phyloP scores from a whole-genome alignment of 495 filamentous ascomycete species.

The Penicillium flavigenum region DNA sequence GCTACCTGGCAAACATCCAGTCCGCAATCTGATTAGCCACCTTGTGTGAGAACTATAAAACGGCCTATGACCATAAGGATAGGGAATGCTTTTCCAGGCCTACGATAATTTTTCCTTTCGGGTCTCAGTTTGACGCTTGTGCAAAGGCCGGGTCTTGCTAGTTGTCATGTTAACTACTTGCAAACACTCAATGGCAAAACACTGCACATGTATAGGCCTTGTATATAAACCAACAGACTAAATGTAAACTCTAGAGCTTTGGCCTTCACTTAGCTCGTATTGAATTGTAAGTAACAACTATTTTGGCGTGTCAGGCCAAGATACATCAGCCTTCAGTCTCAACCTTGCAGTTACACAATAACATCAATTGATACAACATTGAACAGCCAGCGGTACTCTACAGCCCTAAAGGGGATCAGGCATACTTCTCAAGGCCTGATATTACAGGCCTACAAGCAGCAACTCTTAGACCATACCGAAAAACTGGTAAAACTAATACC shows the following conservation, averaged over 20 bases:
- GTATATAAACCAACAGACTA: neutral
- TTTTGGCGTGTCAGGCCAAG: neutral
- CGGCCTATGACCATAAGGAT: no score
- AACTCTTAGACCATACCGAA: neutral
- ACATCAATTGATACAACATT: neutral
- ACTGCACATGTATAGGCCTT: neutral
- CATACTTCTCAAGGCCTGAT: neutral
- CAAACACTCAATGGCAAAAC: neutral
- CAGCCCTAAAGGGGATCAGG: neutral
- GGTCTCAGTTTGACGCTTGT: neutral
- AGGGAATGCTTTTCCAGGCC: neutral
- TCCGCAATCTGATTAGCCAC: no score
- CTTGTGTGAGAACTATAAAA: neutral
- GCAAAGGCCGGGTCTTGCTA: neutral
- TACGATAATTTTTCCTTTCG: neutral
- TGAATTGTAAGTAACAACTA: neutral
- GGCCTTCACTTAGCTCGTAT: neutral
- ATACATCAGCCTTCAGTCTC: neutral
- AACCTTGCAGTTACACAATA: neutral
- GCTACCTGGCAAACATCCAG: no score
- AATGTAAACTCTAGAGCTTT: neutral
- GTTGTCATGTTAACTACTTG: neutral
- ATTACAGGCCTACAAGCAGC: neutral
- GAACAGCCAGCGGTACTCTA: neutral
- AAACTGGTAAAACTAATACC: constrained; percentile 12